Percentiles rank a stretch among this genome's conserved stretches.
These are phyloP conservation scores for Kodamaea laetipori DNA, from an alignment of 805 yeast genomes.

Conservation along the genomic window DNA sequence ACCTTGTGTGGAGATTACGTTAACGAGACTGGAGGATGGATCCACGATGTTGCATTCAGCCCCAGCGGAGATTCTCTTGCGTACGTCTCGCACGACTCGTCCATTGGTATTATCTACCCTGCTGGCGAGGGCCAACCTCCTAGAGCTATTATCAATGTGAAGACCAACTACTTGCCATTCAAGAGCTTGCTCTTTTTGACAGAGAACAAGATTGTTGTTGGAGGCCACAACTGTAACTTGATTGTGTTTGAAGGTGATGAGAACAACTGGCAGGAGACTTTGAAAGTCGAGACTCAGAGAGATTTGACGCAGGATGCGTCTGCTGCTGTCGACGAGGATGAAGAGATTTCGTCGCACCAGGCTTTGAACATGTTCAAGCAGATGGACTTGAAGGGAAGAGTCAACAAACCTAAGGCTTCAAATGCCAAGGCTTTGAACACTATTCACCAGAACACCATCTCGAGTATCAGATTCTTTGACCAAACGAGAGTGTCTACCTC, in stretches of 20 bases:
- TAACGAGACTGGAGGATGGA: constrained; percentile 78
- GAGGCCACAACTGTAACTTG: constrained; percentile 92
- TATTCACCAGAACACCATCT: constrained; percentile 88
- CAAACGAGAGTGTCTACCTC: constrained; percentile 57
- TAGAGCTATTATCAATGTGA: constrained; percentile 54
- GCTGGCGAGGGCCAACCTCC: constrained; percentile 67
- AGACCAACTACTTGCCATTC: constrained; percentile 78
- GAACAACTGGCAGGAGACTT: constrained; percentile 61
- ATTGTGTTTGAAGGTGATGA: constrained; percentile 76
- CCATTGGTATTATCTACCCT: constrained; percentile 80
- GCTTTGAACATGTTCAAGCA: constrained; percentile 94
- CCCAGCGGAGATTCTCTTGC: constrained; percentile 79
- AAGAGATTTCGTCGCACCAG: constrained; percentile 65
- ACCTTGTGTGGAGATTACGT: constrained; percentile 82
- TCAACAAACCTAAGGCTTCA: constrained; percentile 38
- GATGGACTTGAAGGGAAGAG: constrained; percentile 90
- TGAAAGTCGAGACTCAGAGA: constrained; percentile 54
- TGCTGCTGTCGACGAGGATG: constrained; percentile 46
- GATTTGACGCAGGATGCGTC: constrained; percentile 50
- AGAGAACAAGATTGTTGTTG: constrained; percentile 72
- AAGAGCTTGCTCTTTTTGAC: constrained; percentile 69
- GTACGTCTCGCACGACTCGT: constrained; percentile 83
- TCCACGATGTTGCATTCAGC: constrained; percentile 86
- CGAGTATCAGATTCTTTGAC: constrained; percentile 55
- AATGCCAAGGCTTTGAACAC: constrained; percentile 56